These are phyloP conservation scores for Knoxia roxburghii DNA, from an alignment of 257 asterid genomes.

Conservation along the genomic window DNA sequence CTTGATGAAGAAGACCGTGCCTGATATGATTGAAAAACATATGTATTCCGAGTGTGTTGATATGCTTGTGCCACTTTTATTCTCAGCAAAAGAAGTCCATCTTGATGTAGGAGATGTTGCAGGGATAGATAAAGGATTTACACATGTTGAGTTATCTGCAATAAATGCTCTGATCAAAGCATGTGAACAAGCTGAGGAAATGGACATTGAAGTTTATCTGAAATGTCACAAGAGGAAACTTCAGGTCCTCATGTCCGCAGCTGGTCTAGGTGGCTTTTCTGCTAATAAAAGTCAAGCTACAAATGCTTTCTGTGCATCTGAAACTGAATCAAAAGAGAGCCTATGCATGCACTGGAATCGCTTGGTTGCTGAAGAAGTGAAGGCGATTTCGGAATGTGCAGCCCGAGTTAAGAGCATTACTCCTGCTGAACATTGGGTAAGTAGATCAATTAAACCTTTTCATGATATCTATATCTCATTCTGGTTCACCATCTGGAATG, in stretches of 20 bases:
- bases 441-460: constrained; percentile 30
- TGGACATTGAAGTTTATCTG: constrained; percentile 61
- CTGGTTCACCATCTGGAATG: neutral
- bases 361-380: constrained; percentile 76
- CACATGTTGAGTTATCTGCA: constrained; percentile 75
- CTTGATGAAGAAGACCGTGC: constrained; percentile 65
- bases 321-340: constrained; percentile 53
- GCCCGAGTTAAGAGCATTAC: constrained; percentile 55
- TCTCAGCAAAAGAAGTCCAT: constrained; percentile 52
- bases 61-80: constrained; percentile 74
- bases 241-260: constrained; percentile 63
- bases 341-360: constrained; percentile 47
- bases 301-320: constrained; percentile 35
- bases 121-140: constrained; percentile 50
- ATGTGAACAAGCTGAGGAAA: constrained; percentile 54
- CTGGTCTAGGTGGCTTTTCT: constrained; percentile 44
- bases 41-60: constrained; percentile 63
- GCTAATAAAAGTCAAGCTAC: constrained; percentile 35
- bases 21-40: constrained; percentile 62
- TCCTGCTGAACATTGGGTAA: constrained; percentile 45
- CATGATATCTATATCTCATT: too few relatives aligned
- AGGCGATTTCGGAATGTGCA: constrained; percentile 70
- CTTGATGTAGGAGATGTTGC: constrained; percentile 35
- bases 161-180: constrained; percentile 71
- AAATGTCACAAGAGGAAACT: constrained; percentile 86